Evolutionary conservation across 1,284 basidiomycete genomes (phyloP).

Genomic region (Apiotrichum gracile): DNA sequence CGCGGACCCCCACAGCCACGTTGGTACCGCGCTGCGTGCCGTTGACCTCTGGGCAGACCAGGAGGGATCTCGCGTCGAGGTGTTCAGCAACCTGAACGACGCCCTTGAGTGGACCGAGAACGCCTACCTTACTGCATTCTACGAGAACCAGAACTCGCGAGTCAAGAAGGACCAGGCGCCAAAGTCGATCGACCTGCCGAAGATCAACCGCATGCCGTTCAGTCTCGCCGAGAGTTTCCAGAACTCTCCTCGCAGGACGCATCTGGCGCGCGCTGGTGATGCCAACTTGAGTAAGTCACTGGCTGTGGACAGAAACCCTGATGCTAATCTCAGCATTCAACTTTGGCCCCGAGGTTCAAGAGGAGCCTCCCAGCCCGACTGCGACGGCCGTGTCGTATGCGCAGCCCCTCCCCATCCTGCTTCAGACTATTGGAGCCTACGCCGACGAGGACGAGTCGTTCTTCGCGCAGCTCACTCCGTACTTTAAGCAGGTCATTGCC

Average conservation of each 20-base stretch:
- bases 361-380: constrained; percentile 15
- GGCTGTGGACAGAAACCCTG: neutral
- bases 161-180: constrained; percentile 16
- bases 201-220: constrained; percentile 42
- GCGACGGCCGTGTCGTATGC: neutral
- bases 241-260: constrained; percentile 67
- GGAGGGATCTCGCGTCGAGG: constrained; percentile 64
- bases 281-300: constrained; percentile 22
- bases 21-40: constrained; percentile 64
- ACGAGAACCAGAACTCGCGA: constrained; percentile 31
- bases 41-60: constrained; percentile 66
- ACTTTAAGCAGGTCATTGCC: constrained; percentile 60
- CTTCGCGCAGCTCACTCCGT: constrained; percentile 55
- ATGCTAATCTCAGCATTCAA: neutral
- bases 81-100: constrained; percentile 79
- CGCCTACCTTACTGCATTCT: constrained; percentile 58
- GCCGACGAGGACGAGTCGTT: constrained; percentile 42
- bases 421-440: constrained; percentile 70
- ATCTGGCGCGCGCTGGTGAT: constrained; percentile 71
- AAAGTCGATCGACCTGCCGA: constrained; percentile 36
- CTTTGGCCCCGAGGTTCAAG: neutral
- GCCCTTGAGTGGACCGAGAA: constrained; percentile 96
- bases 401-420: constrained; percentile 52
- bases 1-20: constrained; percentile 57
- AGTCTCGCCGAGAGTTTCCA: constrained; percentile 56